Conservation (phyloP, 192 early-diverging fungal species). For the Coemansia sp. region DNA sequence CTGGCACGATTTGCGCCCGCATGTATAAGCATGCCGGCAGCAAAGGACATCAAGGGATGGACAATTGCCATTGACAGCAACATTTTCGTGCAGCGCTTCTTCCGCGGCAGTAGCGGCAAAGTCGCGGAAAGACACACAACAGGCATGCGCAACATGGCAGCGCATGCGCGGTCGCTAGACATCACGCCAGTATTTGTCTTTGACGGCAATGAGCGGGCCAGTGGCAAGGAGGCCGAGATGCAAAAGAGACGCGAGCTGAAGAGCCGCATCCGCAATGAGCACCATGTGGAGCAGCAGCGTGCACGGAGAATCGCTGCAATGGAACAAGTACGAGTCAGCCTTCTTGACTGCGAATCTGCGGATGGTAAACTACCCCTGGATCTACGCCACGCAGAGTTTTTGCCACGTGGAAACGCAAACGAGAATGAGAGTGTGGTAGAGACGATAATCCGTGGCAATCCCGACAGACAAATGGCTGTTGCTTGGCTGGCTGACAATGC, state of each 20-base stretch:
- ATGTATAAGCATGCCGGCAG: slow-evolving; percentile 37
- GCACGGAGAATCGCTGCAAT: slow-evolving; percentile 22
- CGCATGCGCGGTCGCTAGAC: slow-evolving; percentile 51
- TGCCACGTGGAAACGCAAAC: not conserved
- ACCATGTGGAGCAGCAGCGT: slow-evolving; percentile 21
- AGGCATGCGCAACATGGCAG: slow-evolving; percentile 63
- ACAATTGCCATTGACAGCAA: slow-evolving; percentile 60
- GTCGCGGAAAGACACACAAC: slow-evolving; percentile 57
- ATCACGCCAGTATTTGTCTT: slow-evolving; percentile 74
- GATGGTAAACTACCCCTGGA: slow-evolving; percentile 2
- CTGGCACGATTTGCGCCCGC: slow-evolving; percentile 58
- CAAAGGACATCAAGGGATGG: slow-evolving; percentile 46
- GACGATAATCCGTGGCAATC: not conserved
- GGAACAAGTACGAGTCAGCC: slow-evolving; percentile 3
- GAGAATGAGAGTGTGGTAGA: not conserved
- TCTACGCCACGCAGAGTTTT: not conserved
- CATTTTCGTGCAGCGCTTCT: slow-evolving; percentile 61
- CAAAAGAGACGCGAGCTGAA: slow-evolving; percentile 21
- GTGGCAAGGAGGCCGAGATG: slow-evolving; percentile 60
- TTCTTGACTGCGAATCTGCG: not conserved
- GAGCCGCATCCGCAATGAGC: slow-evolving; percentile 14
- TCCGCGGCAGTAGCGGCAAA: slow-evolving; percentile 49
- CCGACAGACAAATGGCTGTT: not conserved
- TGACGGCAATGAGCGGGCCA: slow-evolving; percentile 59
- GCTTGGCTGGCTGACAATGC: slow-evolving; percentile 7